Base-by-base conservation (phyloP, 140 eudicot genomes). In the Anethum foeniculum region DNA sequence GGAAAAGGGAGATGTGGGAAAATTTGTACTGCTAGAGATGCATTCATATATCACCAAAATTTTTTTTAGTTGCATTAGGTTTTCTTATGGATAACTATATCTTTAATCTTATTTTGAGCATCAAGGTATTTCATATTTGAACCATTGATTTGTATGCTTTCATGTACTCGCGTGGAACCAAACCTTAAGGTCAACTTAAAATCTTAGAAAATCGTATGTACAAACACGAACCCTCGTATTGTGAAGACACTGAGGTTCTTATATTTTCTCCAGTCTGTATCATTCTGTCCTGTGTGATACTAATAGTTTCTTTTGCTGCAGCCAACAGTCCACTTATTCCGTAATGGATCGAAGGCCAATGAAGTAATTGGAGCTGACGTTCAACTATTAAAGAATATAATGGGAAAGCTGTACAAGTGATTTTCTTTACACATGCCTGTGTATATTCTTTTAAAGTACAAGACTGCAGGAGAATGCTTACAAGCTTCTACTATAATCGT, bases 301-400 rank as follows among this genome's bases (percentile, higher is more conserved):
- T 58, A 4, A 58, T 62, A 7, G 5, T 75, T 12, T 75, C 18
- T 23, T 77, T 51, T 28, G 49, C 43, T 87, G 88, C 91, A 93
- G 98, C 98, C 98, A 39, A 94, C 98, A 38, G 83, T 94, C 47
- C 89, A 91, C 84, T 90, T 94, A 82, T 94, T 87, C 85, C 85
- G 79, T 80, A 84, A 87, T 64, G 98, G 98, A 30, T 90, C 86
- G 60, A 94, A 90, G 87, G 96, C 87, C 39, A 77, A 87, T 3
- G 94, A 88, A 85, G 87, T 94, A 25, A 83, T 94, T n/a, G 97
- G 98, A 47, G 97, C 96, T 12, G 97, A 94, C 83, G 75, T 84
- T 77, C 88, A 87, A 34, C 82, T 71, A 39, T 80, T 92, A 62
- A 94, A 86, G 83, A 89, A 88, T 56, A 90, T 93, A 58, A 86